Base-by-base conservation (phyloP, 1,284 basidiomycete genomes). In the Lentinula novae-zelandiae region DNA sequence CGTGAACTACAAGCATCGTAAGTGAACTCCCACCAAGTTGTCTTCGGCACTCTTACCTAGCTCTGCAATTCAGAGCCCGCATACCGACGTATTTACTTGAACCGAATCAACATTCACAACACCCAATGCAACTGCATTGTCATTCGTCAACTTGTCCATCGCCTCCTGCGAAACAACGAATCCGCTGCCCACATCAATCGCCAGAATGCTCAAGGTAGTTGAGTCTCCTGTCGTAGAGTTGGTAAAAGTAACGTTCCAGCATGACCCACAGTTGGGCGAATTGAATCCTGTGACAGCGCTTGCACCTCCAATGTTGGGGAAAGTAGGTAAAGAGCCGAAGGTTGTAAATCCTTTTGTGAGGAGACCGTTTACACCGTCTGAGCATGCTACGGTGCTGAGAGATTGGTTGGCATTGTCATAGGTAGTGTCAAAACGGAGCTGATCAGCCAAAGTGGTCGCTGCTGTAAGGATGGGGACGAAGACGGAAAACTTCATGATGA, bases 261-360 rank as follows among this genome's bases (percentile, higher is more conserved):
- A 82, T 36, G 75, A 74, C 48, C 81, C 80, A 67, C 80, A 82
- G 49, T 68, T 65, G n/a, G 69, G 42, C 5, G 76, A 78, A 69
- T 77, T 73, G 72, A 73, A 82, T 2, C 74, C 75, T 10, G 64
- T 66, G 51, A 84, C 69, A 20, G 72, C 75, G 36, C 66, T 67
- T 5, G 73, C 75, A 17, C 77, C 82, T 10, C 81, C 83, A 65
- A 85, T 70, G 64, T 76, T 69, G 33, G 83, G 82, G 72, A 79
- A 86, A 31, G 59, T 70, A 27, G 80, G 80, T 36, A 85, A 72
- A 17, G 73, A 73, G 3, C 75, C 75, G 67, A 84, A 79, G 40
- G 77, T 83, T 22, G 70, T 72, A 70, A 72, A 84, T 8, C 58
- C 53, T 4, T 73, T 73, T 56, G 72, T 75, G 39, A 75, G 39